Conservation (phyloP, 306 rosid species). For the Sophora flavescens region DNA sequence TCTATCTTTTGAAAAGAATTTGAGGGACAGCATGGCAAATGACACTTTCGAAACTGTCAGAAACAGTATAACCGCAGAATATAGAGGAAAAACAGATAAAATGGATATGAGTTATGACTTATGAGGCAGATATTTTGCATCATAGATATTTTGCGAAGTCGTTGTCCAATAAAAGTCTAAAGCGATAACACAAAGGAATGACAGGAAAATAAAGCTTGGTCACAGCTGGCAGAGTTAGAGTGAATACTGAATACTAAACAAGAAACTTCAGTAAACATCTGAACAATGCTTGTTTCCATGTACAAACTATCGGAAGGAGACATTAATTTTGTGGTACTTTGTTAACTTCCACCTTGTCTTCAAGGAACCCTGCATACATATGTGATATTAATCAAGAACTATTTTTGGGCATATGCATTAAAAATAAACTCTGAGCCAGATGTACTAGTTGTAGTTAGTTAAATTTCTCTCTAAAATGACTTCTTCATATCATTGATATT, state of each 20-base stretch:
- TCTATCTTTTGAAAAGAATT: constrained; percentile 3
- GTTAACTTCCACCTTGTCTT: constrained; percentile 1
- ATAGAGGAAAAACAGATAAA: constrained; percentile 27
- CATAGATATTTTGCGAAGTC: constrained; percentile 37
- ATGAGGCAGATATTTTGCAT: constrained; percentile 44
- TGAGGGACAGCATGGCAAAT: not conserved
- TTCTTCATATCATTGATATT: too few relatives aligned
- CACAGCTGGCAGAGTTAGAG: not conserved
- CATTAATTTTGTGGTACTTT: constrained; percentile 24
- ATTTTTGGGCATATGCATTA: not conserved
- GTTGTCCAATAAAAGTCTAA: constrained; percentile 39
- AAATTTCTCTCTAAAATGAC: too few relatives aligned
- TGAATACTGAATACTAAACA: constrained; percentile 35
- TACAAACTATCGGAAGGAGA: constrained; percentile 20
- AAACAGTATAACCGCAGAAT: constrained; percentile 12
- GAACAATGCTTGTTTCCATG: constrained; percentile 1
- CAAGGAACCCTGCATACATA: not conserved
- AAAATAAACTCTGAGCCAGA: too few relatives aligned
- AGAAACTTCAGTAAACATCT: constrained; percentile 26
- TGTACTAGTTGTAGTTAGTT: too few relatives aligned
- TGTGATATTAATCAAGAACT: not conserved
- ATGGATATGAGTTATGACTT: constrained; percentile 22
- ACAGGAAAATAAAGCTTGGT: constrained; percentile 13
- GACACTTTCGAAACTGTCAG: constrained; percentile 30
- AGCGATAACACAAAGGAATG: constrained; percentile 37